phyloP scores from a whole-genome alignment of 345 rosid species.

The Streptanthus diversifolius region DNA sequence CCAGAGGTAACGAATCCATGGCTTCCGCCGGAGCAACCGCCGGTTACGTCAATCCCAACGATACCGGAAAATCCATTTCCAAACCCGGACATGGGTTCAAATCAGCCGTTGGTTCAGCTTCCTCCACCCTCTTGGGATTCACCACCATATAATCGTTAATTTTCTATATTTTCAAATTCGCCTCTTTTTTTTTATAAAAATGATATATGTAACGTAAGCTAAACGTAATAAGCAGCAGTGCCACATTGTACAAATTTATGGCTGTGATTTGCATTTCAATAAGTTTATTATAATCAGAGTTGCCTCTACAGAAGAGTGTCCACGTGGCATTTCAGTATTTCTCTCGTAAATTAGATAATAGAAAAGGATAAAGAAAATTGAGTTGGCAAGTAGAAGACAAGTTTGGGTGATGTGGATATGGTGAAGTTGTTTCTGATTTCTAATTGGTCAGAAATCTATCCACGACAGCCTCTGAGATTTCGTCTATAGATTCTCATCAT shows the following conservation, averaged over 20 bases:
- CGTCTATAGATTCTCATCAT: conserved; percentile 58
- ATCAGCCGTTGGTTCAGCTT: conserved; percentile 26
- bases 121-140: conserved; percentile 34
- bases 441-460: conserved; percentile 87
- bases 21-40: conserved; percentile 33
- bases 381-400: conserved; percentile 11
- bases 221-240: conserved; percentile 18
- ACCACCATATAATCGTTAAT: conserved; percentile 31
- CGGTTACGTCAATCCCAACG: conserved; percentile 20
- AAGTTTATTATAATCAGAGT: neutral
- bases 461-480: conserved; percentile 41
- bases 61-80: conserved; percentile 29
- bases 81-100: conserved; percentile 28
- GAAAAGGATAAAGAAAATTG: neutral
- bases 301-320: neutral
- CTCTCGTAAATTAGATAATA: neutral
- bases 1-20: conserved; percentile 32
- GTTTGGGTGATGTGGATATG: conserved; percentile 48
- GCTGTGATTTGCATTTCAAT: conserved; percentile 11
- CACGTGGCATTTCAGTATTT: conserved; percentile 9
- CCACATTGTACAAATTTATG: conserved; percentile 20
- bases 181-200: neutral
- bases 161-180: neutral
- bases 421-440: conserved; percentile 37
- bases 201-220: conserved; percentile 7